phyloP scores from a whole-genome alignment of 2,329 filamentous ascomycete species.

The Colletotrichum camelliae region DNA sequence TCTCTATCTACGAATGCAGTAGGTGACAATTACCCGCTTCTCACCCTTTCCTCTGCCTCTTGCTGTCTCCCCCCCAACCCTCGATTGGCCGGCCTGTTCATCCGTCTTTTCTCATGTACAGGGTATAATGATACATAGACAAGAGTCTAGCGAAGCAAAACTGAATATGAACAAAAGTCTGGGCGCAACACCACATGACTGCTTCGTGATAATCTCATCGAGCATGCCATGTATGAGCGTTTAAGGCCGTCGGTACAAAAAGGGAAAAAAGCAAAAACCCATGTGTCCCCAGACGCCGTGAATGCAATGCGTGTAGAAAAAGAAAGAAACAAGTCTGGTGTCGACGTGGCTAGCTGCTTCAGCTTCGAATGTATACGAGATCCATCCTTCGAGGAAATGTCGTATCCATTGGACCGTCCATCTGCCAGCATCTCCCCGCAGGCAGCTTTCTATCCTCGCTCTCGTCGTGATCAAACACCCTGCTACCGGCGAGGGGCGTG shows the following conservation, averaged over 20 bases:
- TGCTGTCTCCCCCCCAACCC: not conserved
- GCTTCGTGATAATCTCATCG: not conserved
- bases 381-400: conserved; percentile 43
- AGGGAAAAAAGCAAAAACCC: not conserved
- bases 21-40: not conserved
- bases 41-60: not conserved
- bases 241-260: not conserved
- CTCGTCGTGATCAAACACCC: conserved; percentile 32
- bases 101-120: conserved; percentile 17
- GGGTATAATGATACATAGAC: conserved; percentile 18
- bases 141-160: not conserved
- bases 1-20: not conserved
- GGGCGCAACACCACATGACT: not conserved
- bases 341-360: not conserved
- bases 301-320: conserved; percentile 3
- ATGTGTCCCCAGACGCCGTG: not conserved
- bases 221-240: not conserved
- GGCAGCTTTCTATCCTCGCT: conserved; percentile 29
- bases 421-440: conserved; percentile 34
- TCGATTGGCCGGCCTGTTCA: not conserved
- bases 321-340: not conserved
- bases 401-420: conserved; percentile 38
- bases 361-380: conserved; percentile 33
- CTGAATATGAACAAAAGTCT: not conserved
- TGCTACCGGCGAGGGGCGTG: conserved; percentile 33